Conservation (phyloP, 2,329 filamentous ascomycete species). For the Ramichloridium luteum region DNA sequence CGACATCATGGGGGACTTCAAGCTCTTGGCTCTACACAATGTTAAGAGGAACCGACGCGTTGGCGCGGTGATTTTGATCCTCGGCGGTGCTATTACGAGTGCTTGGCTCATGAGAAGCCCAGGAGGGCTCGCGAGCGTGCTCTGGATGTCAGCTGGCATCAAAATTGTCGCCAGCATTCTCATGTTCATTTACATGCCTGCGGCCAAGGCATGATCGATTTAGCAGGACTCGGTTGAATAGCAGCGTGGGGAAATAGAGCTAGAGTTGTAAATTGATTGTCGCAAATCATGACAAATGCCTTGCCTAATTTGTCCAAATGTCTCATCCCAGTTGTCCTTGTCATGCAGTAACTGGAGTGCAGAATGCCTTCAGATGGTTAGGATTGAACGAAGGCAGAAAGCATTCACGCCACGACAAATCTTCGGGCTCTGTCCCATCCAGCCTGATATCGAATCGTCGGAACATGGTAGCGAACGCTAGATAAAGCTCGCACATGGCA, state of each 20-base stretch:
- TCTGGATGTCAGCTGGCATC: conserved; percentile 37
- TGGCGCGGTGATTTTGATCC: conserved; percentile 33
- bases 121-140: conserved; percentile 30
- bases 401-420: conserved; percentile 9
- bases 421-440: conserved; percentile 6
- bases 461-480: conserved; percentile 9
- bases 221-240: too few relatives aligned
- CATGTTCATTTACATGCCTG: conserved; percentile 21
- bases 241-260: too few relatives aligned
- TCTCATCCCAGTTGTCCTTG: too few relatives aligned
- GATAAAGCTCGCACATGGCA: conserved; percentile 9
- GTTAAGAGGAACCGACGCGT: conserved; percentile 40
- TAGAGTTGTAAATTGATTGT: too few relatives aligned
- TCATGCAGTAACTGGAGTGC: conserved; percentile 4
- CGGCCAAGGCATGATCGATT: too few relatives aligned
- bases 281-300: too few relatives aligned
- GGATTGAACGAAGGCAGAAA: conserved; percentile 10
- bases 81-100: conserved; percentile 37
- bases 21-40: conserved; percentile 37
- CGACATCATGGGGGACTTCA: conserved; percentile 41
- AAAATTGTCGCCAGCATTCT: too few relatives aligned
- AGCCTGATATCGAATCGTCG: conserved; percentile 8
- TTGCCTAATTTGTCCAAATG: too few relatives aligned
- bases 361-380: conserved; percentile 8
- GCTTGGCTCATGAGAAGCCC: conserved; percentile 37